Evolutionary conservation across 306 rosid species (phyloP).

Genomic region (Rosa chinensis): DNA sequence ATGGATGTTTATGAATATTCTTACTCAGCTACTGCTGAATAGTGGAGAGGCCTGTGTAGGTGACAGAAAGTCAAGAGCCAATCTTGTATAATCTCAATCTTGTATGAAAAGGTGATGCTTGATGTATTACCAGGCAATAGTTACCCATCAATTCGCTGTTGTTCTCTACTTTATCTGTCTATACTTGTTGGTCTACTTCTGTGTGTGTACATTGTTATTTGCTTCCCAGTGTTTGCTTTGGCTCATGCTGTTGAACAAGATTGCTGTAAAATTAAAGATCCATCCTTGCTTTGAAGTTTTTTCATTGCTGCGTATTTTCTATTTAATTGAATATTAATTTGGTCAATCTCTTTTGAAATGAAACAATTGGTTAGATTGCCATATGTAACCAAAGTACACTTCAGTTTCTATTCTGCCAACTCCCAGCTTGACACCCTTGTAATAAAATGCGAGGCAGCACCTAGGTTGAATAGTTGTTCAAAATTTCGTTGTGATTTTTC

Average conservation of each 20-base stretch:
- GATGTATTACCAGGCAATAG: not conserved
- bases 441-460: not conserved
- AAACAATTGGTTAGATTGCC: slow-evolving; percentile 10
- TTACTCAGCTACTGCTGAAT: slow-evolving; percentile 5
- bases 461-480: not conserved
- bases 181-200: not conserved
- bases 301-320: not conserved
- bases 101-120: not conserved
- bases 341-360: not conserved
- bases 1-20: not conserved
- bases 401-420: slow-evolving; percentile 4
- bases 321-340: not conserved
- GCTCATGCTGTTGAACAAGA: not conserved
- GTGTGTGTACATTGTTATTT: not conserved
- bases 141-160: not conserved
- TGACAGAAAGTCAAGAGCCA: not conserved
- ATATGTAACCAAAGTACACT: not conserved
- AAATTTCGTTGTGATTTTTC: not conserved
- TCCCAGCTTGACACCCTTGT: not conserved
- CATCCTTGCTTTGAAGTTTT: not conserved
- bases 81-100: not conserved
- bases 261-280: not conserved
- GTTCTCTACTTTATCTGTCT: not conserved
- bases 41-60: not conserved
- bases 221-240: not conserved